These are phyloP conservation scores for Pythium phragmiticola DNA, from an alignment of 352 stramenopile species.

Conservation along the genomic window DNA sequence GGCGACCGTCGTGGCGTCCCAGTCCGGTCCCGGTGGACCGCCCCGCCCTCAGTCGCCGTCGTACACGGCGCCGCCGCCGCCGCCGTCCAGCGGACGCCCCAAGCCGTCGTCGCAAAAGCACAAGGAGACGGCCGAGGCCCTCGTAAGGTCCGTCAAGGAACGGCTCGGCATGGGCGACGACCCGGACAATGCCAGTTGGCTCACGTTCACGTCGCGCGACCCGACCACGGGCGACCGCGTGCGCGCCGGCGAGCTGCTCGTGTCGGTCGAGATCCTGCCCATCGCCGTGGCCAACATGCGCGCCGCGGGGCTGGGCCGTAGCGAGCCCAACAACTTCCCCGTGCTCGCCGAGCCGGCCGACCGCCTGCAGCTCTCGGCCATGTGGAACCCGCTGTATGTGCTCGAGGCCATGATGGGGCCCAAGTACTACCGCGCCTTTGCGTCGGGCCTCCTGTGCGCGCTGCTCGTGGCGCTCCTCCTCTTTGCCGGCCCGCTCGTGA, in stretches of 20 bases:
- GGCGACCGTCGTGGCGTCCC: constrained; percentile 5
- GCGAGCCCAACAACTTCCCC: constrained; percentile 80
- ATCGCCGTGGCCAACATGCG: constrained; percentile 49
- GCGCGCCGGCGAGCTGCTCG: constrained; percentile 56
- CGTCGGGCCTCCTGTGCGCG: constrained; percentile 59
- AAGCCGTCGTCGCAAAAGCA: constrained; percentile 33
- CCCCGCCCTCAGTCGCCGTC: constrained; percentile 18
- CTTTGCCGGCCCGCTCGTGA: constrained; percentile 71
- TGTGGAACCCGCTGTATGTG: constrained; percentile 85
- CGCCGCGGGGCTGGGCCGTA: constrained; percentile 70
- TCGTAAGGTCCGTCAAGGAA: constrained; percentile 73
- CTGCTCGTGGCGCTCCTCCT: constrained; percentile 57
- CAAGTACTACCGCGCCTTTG: constrained; percentile 69
- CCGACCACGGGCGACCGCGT: constrained; percentile 55
- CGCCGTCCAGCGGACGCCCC: constrained; percentile 1
- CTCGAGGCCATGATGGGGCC: constrained; percentile 73
- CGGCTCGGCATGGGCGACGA: constrained; percentile 80
- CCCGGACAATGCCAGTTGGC: constrained; percentile 69
- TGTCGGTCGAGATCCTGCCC: constrained; percentile 77
- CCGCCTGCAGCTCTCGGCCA: constrained; percentile 67
- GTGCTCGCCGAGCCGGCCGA: constrained; percentile 70
- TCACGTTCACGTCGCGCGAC: constrained; percentile 73
- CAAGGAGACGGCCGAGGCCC: constrained; percentile 65
- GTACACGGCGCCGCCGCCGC: constrained; percentile 7
- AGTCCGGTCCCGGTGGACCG: background rate